Evolutionary conservation across 768 basidiomycete species (phyloP).

Genomic region (Multifurca ochricompacta): DNA sequence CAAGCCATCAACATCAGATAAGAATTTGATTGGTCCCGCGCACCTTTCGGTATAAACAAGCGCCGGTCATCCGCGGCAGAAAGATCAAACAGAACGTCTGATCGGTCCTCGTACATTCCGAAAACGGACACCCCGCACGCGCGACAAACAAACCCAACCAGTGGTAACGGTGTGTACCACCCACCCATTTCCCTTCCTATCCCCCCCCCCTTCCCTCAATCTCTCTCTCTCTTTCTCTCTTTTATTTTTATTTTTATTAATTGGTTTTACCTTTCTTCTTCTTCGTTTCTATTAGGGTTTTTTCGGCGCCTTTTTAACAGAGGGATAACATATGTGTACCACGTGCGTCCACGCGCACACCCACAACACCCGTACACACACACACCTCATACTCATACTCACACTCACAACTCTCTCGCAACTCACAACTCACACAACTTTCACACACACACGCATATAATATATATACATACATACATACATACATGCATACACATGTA

Average conservation of each 20-base stretch:
- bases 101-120: slow-evolving; percentile 15
- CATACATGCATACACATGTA: neutral
- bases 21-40: slow-evolving; percentile 18
- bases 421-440: neutral
- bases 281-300: neutral
- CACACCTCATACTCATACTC: neutral
- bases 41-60: slow-evolving; percentile 10
- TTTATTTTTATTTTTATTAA: neutral
- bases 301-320: neutral
- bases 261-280: neutral
- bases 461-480: neutral
- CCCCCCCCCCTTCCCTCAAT: too few relatives aligned
- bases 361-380: neutral
- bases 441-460: neutral
- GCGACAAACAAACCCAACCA: neutral
- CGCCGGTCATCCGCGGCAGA: slow-evolving; percentile 18
- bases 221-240: neutral
- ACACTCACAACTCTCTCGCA: neutral
- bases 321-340: neutral
- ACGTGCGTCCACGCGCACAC: neutral
- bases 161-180: slow-evolving; percentile 4
- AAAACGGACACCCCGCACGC: slow-evolving; percentile 17
- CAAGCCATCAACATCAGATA: slow-evolving; percentile 20
- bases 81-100: slow-evolving; percentile 22
- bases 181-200: too few relatives aligned